Evolutionary conservation across 495 filamentous ascomycete genomes (phyloP).

Genomic region (Talaromyces trachyspermus): DNA sequence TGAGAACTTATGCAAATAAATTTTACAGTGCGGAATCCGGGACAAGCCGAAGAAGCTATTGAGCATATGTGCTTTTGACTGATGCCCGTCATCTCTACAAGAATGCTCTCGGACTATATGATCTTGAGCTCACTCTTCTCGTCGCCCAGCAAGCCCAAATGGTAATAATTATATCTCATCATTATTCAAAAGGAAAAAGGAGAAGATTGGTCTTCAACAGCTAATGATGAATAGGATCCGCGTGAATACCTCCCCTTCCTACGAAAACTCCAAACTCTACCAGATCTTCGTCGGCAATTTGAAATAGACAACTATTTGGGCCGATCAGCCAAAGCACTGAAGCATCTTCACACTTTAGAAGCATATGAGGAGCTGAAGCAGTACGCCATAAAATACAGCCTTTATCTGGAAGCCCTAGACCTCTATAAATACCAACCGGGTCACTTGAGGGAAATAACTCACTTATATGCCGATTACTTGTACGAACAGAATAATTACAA

Average conservation of each 20-base stretch:
- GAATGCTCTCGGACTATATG: constrained; percentile 80
- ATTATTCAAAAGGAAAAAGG: neutral
- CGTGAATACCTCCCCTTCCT: constrained; percentile 94
- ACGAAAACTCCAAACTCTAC: constrained; percentile 70
- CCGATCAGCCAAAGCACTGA: constrained; percentile 67
- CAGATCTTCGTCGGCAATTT: constrained; percentile 61
- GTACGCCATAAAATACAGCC: constrained; percentile 69
- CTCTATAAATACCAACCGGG: constrained; percentile 75
- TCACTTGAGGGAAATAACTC: constrained; percentile 53
- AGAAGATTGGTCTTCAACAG: neutral
- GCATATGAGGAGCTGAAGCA: constrained; percentile 65
- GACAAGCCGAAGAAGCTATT: constrained; percentile 73
- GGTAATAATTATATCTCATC: constrained; percentile 22
- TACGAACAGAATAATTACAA: constrained; percentile 64
- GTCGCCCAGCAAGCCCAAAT: constrained; percentile 95
- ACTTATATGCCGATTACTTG: constrained; percentile 72
- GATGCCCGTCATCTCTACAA: constrained; percentile 93
- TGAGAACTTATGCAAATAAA: too few relatives aligned
- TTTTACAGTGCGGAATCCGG: constrained; percentile 42
- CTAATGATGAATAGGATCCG: constrained; percentile 51
- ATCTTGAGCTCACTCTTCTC: constrained; percentile 80
- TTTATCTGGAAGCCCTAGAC: constrained; percentile 70
- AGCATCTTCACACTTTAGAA: constrained; percentile 59
- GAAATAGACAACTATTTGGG: constrained; percentile 83
- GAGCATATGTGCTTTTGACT: constrained; percentile 96